Base-by-base conservation (phyloP, 1,284 basidiomycete species). In the Ustilago tritici region DNA sequence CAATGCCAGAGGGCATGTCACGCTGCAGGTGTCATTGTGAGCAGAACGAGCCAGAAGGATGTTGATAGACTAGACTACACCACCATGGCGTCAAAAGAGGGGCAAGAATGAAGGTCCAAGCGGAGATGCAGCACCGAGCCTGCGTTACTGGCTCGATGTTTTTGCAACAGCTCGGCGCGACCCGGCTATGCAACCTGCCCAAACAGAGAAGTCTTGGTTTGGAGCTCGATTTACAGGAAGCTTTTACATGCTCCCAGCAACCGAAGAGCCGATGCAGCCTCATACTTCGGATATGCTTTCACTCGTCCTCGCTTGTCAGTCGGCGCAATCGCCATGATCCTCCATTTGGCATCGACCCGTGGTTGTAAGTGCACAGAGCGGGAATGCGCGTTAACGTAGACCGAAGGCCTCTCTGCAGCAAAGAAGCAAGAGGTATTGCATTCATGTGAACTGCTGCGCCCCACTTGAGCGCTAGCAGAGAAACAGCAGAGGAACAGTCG, bases 101-200 rank as follows among this genome's bases (percentile, higher is more conserved):
- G 58, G 58, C 36, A 28, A 23, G 49, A 60, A 40, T n/a, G 58
- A 52, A 32, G 58, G 58, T 40, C 58, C 36, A 40, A 60, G 58
- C 43, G 31, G 14, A 28, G 6, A 15, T 11, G 36, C 38, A 52
- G 8, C 15, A 32, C 40, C 35, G 9, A 59, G 19, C 49, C 49
- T 50, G 23, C 49, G 11, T 23, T 32, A 32, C 23, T 32, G 28
- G 11, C 23, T 50, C 28, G n/a, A 28, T 9, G 28, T 32, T 34
- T 23, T 34, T 41, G 40, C 40, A 11, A 7, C 40, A 41, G 43
- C 43, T 46, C 43, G 11, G 49, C 28, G 49, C 23, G 28, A 50
- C 10, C 35, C 58, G 58, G 58, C 34, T 60, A 60, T 60, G 36
- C 47, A 60, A 50, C 31, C 10, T 15, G 6, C 10, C 8, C 12